Evolutionary conservation across 2,329 filamentous ascomycete genomes (phyloP).

Genomic region (Pseudogymnoascus sp.): DNA sequence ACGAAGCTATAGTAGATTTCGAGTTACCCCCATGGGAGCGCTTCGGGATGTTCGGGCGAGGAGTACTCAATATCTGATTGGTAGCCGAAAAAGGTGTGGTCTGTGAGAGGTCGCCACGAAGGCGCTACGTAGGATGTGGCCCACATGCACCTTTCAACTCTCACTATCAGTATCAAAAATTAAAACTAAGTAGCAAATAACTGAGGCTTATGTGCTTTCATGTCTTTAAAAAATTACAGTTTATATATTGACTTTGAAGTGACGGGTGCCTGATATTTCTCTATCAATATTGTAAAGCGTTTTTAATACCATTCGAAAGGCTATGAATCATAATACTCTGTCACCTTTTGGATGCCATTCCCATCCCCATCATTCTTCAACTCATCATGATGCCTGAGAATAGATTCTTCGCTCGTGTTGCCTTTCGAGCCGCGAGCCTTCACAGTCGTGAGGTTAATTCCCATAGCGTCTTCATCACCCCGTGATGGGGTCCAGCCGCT

Average conservation of each 20-base stretch:
- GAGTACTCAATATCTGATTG: neutral
- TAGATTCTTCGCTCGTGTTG: slow-evolving; percentile 12
- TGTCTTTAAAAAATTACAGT: neutral
- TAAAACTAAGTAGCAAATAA: neutral
- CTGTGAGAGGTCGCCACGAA: neutral
- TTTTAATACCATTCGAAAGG: neutral
- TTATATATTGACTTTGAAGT: neutral
- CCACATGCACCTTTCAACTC: neutral
- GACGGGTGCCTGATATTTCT: neutral
- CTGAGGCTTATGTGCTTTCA: neutral
- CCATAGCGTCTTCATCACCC: neutral
- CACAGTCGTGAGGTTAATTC: slow-evolving; percentile 7
- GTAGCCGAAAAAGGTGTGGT: neutral
- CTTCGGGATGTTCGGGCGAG: neutral
- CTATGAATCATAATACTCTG: neutral
- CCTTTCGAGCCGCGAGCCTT: neutral
- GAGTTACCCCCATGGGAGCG: neutral
- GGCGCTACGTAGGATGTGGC: neutral
- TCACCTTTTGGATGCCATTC: neutral
- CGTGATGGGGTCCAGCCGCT: slow-evolving; percentile 12
- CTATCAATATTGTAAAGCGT: neutral
- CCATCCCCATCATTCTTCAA: neutral
- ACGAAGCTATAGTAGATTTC: neutral
- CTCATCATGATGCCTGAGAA: neutral
- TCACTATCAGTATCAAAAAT: neutral